These are phyloP conservation scores for Fusarium sulawesiense DNA, from an alignment of 2,329 filamentous ascomycete genomes.

Conservation along the genomic window DNA sequence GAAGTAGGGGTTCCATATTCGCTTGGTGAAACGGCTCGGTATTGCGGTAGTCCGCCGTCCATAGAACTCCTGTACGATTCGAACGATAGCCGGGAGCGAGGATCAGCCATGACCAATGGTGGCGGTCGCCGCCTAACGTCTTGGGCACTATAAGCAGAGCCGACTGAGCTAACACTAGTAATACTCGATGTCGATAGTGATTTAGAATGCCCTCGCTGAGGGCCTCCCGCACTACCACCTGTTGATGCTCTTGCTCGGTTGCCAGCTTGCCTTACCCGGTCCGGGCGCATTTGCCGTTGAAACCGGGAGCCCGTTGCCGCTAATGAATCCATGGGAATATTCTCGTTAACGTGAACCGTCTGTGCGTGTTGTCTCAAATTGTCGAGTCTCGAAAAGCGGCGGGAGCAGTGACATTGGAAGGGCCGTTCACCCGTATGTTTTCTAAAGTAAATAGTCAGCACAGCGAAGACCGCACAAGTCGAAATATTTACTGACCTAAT, in stretches of 20 bases:
- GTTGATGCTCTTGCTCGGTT: slow-evolving; percentile 82
- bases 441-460: slow-evolving; percentile 57
- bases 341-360: slow-evolving; percentile 97
- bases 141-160: slow-evolving; percentile 73
- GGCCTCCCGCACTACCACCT: slow-evolving; percentile 76
- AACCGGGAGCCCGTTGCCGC: slow-evolving; percentile 93
- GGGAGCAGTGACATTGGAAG: slow-evolving; percentile 94
- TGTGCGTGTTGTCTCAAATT: slow-evolving; percentile 97
- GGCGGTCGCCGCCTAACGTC: slow-evolving; percentile 80
- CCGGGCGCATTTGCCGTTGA: slow-evolving; percentile 90
- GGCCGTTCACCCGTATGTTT: slow-evolving; percentile 98
- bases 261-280: slow-evolving; percentile 80
- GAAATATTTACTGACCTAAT: slow-evolving; percentile 73
- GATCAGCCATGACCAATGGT: slow-evolving; percentile 85
- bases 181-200: slow-evolving; percentile 89
- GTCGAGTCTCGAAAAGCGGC: slow-evolving; percentile 92
- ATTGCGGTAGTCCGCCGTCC: slow-evolving; percentile 68
- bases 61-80: slow-evolving; percentile 76
- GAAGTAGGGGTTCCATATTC: slow-evolving; percentile 87
- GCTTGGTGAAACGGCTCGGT: slow-evolving; percentile 74
- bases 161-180: slow-evolving; percentile 74
- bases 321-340: slow-evolving; percentile 92
- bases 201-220: slow-evolving; percentile 85
- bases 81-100: slow-evolving; percentile 72
- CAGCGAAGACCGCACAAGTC: not conserved